phyloP scores from a whole-genome alignment of 192 early-diverging fungal genomes.

The Rhizophagus clarus region DNA sequence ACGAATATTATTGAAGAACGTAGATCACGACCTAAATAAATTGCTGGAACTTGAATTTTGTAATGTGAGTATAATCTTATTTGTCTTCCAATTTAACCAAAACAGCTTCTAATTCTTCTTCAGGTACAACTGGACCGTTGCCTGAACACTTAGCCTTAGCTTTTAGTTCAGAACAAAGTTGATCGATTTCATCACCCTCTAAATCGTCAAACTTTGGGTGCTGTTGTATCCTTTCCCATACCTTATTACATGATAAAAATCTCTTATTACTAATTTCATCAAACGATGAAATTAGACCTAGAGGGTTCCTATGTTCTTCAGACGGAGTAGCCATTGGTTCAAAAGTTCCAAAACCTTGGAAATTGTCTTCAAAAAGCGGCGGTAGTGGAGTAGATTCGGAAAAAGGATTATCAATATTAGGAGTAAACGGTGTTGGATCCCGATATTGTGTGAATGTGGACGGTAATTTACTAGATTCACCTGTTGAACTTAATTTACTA shows the following conservation, averaged over 20 bases:
- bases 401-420: slow-evolving; percentile 25
- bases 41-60: not conserved
- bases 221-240: slow-evolving; percentile 59
- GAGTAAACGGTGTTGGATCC: slow-evolving; percentile 30
- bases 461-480: slow-evolving; percentile 2
- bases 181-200: slow-evolving; percentile 52
- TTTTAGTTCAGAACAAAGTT: slow-evolving; percentile 53
- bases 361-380: slow-evolving; percentile 28
- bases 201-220: slow-evolving; percentile 62
- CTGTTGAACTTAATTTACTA: not conserved
- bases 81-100: slow-evolving; percentile 29
- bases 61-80: slow-evolving; percentile 1
- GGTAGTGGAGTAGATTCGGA: slow-evolving; percentile 8
- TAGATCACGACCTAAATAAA: not conserved
- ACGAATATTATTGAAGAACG: not conserved
- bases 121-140: slow-evolving; percentile 54
- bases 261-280: slow-evolving; percentile 26
- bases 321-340: slow-evolving; percentile 29
- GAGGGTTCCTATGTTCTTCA: slow-evolving; percentile 9
- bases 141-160: slow-evolving; percentile 61
- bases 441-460: slow-evolving; percentile 24
- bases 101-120: slow-evolving; percentile 40
- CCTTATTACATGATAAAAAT: slow-evolving; percentile 37
- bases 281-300: not conserved
- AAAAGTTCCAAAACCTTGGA: slow-evolving; percentile 25